Evolutionary conservation across 805 yeast species (phyloP).

Genomic region (Debaryomyces prosopidis): DNA sequence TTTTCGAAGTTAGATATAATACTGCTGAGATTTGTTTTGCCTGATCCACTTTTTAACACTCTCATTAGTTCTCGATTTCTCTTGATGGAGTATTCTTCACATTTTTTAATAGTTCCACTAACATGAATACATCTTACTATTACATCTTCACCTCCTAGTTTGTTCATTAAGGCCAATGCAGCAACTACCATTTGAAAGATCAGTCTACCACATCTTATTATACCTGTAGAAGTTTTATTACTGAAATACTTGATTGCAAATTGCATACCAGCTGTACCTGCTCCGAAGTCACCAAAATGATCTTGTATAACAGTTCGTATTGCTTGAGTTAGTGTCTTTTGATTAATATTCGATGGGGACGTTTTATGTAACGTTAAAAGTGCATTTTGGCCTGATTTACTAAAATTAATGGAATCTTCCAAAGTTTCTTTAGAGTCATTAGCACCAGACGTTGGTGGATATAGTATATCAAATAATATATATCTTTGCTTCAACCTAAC

Average conservation of each 20-base stretch:
- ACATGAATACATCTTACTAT: constrained; percentile 65
- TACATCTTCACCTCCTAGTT: constrained; percentile 49
- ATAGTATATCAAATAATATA: constrained; percentile 73
- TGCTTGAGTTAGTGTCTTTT: constrained; percentile 50
- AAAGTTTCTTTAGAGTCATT: constrained; percentile 8
- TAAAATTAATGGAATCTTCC: constrained; percentile 20
- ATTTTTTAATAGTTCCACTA: constrained; percentile 85
- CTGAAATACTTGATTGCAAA: constrained; percentile 78
- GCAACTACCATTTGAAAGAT: constrained; percentile 63
- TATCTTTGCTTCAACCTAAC: constrained; percentile 88
- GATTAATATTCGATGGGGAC: constrained; percentile 48
- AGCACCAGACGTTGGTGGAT: constrained; percentile 46
- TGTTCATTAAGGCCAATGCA: constrained; percentile 58
- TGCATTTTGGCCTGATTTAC: constrained; percentile 34
- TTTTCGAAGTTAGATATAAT: constrained; percentile 5
- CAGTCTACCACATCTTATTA: constrained; percentile 71
- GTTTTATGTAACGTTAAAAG: constrained; percentile 51
- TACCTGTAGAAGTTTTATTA: constrained; percentile 79
- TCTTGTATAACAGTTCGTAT: constrained; percentile 57
- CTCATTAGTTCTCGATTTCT: constrained; percentile 43
- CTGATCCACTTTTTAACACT: constrained; percentile 9
- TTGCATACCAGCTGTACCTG: constrained; percentile 61
- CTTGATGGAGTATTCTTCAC: constrained; percentile 67
- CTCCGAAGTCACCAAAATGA: constrained; percentile 78
- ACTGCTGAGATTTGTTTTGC: neutral